Evolutionary conservation across 331 rosid genomes (phyloP).

Genomic region (Cydonia oblonga): DNA sequence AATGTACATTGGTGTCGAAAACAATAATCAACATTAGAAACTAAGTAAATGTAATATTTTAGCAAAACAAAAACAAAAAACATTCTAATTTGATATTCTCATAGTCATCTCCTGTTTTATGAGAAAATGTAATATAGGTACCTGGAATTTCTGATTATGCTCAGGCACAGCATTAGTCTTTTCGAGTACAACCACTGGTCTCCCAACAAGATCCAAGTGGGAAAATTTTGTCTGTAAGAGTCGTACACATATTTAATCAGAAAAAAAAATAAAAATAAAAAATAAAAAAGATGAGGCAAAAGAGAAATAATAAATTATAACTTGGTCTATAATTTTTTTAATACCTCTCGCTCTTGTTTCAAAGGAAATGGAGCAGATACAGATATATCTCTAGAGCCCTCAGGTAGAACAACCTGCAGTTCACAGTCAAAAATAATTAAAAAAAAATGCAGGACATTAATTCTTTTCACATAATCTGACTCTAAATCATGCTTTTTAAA

Average conservation of each 20-base stretch:
- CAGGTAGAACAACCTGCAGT: slow-evolving; percentile 92
- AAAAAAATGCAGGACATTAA: not conserved
- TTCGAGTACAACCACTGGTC: slow-evolving; percentile 85
- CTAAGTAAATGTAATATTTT: not conserved
- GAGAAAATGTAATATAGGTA: slow-evolving; percentile 16
- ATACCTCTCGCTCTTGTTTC: slow-evolving; percentile 74
- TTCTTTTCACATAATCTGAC: not conserved
- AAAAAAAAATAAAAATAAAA: not conserved
- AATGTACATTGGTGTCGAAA: not conserved
- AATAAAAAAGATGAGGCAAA: not conserved
- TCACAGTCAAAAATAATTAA: slow-evolving; percentile 4
- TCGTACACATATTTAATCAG: not conserved
- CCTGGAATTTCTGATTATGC: slow-evolving; percentile 92
- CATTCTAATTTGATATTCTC: not conserved
- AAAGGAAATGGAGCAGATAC: slow-evolving; percentile 65
- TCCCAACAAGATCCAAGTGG: slow-evolving; percentile 87
- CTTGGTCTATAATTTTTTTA: not conserved
- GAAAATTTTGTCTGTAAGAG: slow-evolving; percentile 73
- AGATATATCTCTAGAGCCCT: slow-evolving; percentile 74
- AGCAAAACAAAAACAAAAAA: no score
- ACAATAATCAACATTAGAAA: not conserved
- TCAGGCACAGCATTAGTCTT: slow-evolving; percentile 84
- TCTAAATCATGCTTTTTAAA: slow-evolving; percentile 8
- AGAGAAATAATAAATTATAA: slow-evolving; percentile 1
- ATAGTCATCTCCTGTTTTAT: not conserved